Evolutionary conservation across 441 rosid genomes (phyloP).

Genomic region (Erodium trifolium): DNA sequence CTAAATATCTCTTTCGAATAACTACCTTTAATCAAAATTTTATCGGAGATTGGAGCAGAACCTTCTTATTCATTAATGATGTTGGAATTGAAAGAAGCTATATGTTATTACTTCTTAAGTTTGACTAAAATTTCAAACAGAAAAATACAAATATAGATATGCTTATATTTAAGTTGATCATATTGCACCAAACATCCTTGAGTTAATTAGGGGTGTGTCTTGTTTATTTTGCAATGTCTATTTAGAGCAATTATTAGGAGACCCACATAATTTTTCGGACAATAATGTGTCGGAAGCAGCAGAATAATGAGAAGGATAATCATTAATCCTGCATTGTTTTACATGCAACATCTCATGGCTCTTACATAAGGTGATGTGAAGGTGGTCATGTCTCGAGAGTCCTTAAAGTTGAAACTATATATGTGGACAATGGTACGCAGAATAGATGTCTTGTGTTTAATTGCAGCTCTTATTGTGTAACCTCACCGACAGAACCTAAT

Average conservation of each 20-base stretch:
- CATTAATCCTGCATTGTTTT: not conserved
- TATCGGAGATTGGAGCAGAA: too few species aligned
- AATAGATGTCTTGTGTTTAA: not conserved
- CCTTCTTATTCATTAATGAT: too few species aligned
- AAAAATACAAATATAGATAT: too few species aligned
- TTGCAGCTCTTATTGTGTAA: not conserved
- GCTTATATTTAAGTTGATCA: too few species aligned
- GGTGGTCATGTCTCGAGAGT: not conserved
- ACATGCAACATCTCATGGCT: not conserved
- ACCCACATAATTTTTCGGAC: not conserved
- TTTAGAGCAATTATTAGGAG: not conserved
- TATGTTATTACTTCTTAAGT: not conserved
- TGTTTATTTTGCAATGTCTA: not conserved
- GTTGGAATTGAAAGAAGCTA: too few species aligned
- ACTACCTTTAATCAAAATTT: too few species aligned
- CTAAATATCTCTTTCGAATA: too few species aligned
- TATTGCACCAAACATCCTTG: not conserved
- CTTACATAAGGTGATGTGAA: not conserved
- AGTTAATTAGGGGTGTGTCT: not conserved
- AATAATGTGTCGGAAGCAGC: not conserved
- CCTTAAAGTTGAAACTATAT: not conserved
- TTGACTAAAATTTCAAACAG: not conserved
- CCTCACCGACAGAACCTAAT: not conserved
- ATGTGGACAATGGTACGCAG: not conserved
- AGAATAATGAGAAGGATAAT: not conserved